Conservation (phyloP, 2,329 filamentous ascomycete species). For the Seiridium unicorne region DNA sequence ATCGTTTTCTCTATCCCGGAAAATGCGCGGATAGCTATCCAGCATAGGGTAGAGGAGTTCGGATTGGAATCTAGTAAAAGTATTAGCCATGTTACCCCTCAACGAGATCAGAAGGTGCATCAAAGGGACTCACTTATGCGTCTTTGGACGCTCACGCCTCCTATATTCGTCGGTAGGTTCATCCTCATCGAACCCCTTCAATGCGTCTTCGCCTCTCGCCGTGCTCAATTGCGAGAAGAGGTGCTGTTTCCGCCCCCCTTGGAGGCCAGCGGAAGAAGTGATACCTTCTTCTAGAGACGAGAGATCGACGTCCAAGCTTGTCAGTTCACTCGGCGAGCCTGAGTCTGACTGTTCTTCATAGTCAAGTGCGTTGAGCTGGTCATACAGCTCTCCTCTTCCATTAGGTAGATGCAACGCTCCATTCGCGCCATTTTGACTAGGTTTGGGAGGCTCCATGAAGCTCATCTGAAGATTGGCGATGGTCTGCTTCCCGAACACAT, state of each 20-base stretch:
- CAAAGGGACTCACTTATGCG: constrained; percentile 21
- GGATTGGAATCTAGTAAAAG: constrained; percentile 44
- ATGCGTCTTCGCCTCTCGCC: constrained; percentile 25
- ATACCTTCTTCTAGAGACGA: constrained; percentile 35
- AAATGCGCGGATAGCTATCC: constrained; percentile 81
- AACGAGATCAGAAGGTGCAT: background rate
- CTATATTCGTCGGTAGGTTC: constrained; percentile 21
- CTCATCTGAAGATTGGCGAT: constrained; percentile 74
- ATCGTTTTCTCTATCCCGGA: constrained; percentile 42
- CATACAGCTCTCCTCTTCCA: constrained; percentile 25
- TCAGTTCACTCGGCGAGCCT: constrained; percentile 24
- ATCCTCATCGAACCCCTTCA: constrained; percentile 19
- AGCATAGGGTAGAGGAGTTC: constrained; percentile 70
- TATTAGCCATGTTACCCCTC: background rate
- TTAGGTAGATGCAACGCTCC: constrained; percentile 16
- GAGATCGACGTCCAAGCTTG: constrained; percentile 37
- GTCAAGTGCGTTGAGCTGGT: constrained; percentile 28
- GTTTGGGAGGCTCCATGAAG: constrained; percentile 38
- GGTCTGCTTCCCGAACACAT: constrained; percentile 74
- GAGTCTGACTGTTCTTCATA: constrained; percentile 21
- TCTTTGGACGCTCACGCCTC: constrained; percentile 21
- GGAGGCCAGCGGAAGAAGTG: constrained; percentile 18
- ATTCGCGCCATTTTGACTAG: constrained; percentile 22
- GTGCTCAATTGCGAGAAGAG: constrained; percentile 43
- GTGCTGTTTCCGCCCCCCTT: constrained; percentile 28